Conservation (phyloP, 2,329 filamentous ascomycete species). For the Cadophora sp. region DNA sequence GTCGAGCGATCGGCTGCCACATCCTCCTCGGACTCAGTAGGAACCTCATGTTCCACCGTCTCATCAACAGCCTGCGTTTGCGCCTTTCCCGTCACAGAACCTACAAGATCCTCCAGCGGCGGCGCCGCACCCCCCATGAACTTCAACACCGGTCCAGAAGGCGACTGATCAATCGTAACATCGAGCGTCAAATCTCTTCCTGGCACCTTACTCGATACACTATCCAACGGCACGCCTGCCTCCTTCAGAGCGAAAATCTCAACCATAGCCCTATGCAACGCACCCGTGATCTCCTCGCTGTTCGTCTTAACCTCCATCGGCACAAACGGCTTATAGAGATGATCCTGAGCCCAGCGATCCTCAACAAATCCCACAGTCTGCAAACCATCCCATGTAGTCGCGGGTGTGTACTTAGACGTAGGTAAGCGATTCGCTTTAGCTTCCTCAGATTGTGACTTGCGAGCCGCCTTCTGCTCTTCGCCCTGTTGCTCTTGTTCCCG, state of each 20-base stretch:
- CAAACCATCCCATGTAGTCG: constrained; percentile 59
- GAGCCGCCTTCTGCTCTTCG: constrained; percentile 28
- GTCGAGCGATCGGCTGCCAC: constrained; percentile 39
- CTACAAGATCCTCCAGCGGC: constrained; percentile 26
- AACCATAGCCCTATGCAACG: constrained; percentile 62
- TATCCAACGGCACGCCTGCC: constrained; percentile 46
- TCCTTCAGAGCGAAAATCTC: constrained; percentile 59
- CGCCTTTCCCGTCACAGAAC: constrained; percentile 15
- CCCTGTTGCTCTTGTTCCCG: constrained; percentile 22
- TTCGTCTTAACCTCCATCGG: constrained; percentile 47
- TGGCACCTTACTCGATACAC: constrained; percentile 31
- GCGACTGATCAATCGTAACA: constrained; percentile 40
- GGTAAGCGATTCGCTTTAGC: neutral
- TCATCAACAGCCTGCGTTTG: constrained; percentile 26
- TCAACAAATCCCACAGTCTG: constrained; percentile 59
- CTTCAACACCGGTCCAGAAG: constrained; percentile 33
- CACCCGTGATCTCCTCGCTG: constrained; percentile 47
- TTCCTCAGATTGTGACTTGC: constrained; percentile 14
- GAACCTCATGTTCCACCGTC: constrained; percentile 33
- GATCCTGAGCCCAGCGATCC: constrained; percentile 46
- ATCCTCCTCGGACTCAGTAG: constrained; percentile 42
- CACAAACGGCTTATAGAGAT: constrained; percentile 52
- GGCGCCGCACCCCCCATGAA: constrained; percentile 32
- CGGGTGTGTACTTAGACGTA: constrained; percentile 50
- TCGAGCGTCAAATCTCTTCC: constrained; percentile 35